Evolutionary conservation across 1,284 basidiomycete species (phyloP).

Genomic region (Athelia sp.): DNA sequence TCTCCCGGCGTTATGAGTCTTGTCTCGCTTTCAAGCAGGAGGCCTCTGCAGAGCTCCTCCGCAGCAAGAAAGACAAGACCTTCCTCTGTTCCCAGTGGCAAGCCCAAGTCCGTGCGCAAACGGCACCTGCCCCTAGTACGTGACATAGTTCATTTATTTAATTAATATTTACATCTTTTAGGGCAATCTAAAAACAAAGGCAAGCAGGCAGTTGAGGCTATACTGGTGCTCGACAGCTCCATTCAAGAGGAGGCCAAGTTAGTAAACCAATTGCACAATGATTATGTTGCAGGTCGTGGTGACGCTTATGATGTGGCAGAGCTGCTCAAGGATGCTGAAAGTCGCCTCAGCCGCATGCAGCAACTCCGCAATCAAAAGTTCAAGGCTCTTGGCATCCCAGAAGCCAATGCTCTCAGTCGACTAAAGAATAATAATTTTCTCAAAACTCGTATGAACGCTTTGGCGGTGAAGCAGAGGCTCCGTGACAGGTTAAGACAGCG

Average conservation of each 20-base stretch:
- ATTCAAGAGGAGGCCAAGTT: too few species aligned
- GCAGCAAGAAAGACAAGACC: background rate
- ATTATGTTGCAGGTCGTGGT: too few species aligned
- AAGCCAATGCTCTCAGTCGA: background rate
- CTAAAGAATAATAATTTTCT: slow-evolving; percentile 10
- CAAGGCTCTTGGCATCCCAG: background rate
- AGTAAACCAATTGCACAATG: too few species aligned
- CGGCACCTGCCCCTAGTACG: slow-evolving; percentile 11
- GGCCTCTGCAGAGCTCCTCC: slow-evolving; percentile 4
- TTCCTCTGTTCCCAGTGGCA: slow-evolving; percentile 12
- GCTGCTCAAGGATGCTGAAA: background rate
- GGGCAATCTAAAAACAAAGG: background rate
- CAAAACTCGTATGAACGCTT: slow-evolving; percentile 15
- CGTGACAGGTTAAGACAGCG: slow-evolving; percentile 13
- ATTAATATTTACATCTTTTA: background rate
- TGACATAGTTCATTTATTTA: background rate
- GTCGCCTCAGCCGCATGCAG: background rate
- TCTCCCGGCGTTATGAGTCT: slow-evolving; percentile 5
- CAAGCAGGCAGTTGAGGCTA: background rate
- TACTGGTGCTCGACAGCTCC: background rate
- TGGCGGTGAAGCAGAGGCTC: slow-evolving; percentile 16
- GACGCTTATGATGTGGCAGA: too few species aligned
- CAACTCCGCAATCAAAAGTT: background rate
- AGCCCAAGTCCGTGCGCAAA: slow-evolving; percentile 12
- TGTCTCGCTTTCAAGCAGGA: slow-evolving; percentile 2